Percentiles rank a stretch among this genome's conserved stretches.
These are phyloP conservation scores for Venturia effusa DNA, from an alignment of 2,329 filamentous ascomycete genomes.

Conservation along the genomic window DNA sequence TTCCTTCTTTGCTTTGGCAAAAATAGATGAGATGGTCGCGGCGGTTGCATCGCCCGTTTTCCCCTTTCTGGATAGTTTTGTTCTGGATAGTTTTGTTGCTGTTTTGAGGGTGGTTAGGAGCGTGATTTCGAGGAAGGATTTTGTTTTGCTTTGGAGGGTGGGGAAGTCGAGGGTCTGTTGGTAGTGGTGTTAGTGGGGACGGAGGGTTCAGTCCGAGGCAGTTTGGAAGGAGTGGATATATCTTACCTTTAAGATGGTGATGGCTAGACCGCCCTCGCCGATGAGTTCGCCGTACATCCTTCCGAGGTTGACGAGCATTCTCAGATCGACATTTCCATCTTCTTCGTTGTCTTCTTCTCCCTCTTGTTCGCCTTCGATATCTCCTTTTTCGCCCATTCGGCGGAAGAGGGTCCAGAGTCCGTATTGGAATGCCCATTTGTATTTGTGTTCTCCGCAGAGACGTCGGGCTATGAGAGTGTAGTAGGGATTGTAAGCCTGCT, in stretches of 20 bases:
- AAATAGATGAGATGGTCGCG: conserved; percentile 53
- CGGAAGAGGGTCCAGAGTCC: conserved; percentile 79
- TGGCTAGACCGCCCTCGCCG: conserved; percentile 44
- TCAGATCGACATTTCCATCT: conserved; percentile 37
- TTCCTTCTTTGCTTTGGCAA: conserved; percentile 52
- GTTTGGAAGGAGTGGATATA: neutral
- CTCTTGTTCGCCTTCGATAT: conserved; percentile 44
- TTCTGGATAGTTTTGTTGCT: conserved; percentile 33
- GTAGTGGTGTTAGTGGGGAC: neutral
- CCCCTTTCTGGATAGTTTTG: neutral
- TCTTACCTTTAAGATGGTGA: conserved; percentile 44
- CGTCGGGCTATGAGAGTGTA: conserved; percentile 77
- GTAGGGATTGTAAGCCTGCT: conserved; percentile 81
- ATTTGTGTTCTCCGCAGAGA: conserved; percentile 62
- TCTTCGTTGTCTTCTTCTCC: conserved; percentile 44
- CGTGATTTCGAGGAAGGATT: conserved; percentile 68
- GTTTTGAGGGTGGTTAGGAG: conserved; percentile 51
- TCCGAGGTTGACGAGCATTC: conserved; percentile 55
- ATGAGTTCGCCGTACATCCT: conserved; percentile 56
- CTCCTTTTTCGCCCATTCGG: conserved; percentile 68
- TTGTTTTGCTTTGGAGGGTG: conserved; percentile 65
- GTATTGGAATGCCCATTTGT: conserved; percentile 79
- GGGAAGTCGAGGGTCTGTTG: conserved; percentile 61
- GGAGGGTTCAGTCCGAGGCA: too few species aligned
- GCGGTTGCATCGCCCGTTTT: neutral